Evolutionary conservation across 2,329 filamentous ascomycete genomes (phyloP), one percentile per base, ranked within the genome.

Genomic region (Cladophialophora immunda): DNA sequence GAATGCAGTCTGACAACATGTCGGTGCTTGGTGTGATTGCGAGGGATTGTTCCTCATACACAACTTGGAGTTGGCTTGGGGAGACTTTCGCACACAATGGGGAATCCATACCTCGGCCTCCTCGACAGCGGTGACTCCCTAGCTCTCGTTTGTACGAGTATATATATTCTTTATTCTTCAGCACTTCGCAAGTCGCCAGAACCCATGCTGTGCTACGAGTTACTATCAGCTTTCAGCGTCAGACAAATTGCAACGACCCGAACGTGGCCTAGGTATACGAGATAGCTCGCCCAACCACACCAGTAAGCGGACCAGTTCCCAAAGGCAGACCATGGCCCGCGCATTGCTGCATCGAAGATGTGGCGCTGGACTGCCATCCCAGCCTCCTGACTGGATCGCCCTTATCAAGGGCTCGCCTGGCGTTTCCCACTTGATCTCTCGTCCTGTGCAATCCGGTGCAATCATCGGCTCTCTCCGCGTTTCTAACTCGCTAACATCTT

Each of bases 331-430:
- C 41, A 29, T 41, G 27, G 41, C 15, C 65, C 59, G 65, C 25
- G 27, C n/a, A 15, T 53, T 38, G 52, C 11, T n/a, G 25, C 36
- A 25, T 56, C 32, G 34, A 27, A 22, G n/a, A 34, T 29, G 57
- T 59, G 57, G 57, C 57, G 57, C 41, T 22, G 36, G 15, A 1
- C 29, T 30, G 6, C 57, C 41, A 50, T 27, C 11, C 36, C 30
- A 34, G 45, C 13, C 13, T 27, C 53, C 27, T 64, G 36, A 67
- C 38, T 67, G 65, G 65, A 56, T 57, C 47, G 56, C 36, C 65
- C 65, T 67, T 67, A 67, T 67, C 65, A 64, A 29, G 7, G 36
- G 34, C 61, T 64, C 65, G 59, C 65, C 55, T 56, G 30, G 17
- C 29, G 4, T 32, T 60, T 64, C 65, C 65, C 62, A 61, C 60